A percentile compares a stretch with the other conserved stretches of the same genome.
Evolutionary conservation across 345 rosid species (phyloP).

Genomic region (Populus ilicifolia): DNA sequence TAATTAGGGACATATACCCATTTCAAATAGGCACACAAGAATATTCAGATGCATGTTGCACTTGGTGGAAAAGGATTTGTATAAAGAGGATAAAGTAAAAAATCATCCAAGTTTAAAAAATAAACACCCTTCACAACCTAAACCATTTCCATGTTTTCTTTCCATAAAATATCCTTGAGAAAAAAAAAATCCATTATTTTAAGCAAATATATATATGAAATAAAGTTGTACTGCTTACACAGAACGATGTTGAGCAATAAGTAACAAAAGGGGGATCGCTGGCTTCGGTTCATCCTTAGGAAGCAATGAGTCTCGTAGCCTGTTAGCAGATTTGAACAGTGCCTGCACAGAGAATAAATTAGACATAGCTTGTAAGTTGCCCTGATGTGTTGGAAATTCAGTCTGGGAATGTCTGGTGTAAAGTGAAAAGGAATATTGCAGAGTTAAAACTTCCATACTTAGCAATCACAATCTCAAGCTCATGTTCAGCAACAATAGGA

Average conservation of each 20-base stretch:
- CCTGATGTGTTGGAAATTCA: not conserved
- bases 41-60: not conserved
- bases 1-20: not conserved
- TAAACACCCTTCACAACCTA: not conserved
- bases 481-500: not conserved
- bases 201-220: not conserved
- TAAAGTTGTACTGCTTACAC: conserved; percentile 51
- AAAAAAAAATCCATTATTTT: not conserved
- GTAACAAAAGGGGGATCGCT: conserved; percentile 85
- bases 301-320: conserved; percentile 88
- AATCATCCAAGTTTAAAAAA: not conserved
- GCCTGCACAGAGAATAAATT: conserved; percentile 50
- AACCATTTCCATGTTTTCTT: not conserved
- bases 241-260: conserved; percentile 93
- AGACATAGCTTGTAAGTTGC: not conserved
- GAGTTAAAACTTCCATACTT: not conserved
- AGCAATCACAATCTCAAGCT: not conserved
- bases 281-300: conserved; percentile 92
- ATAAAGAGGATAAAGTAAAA: not conserved
- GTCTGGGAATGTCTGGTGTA: not conserved
- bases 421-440: not conserved
- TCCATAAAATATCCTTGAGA: not conserved
- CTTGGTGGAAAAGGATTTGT: not conserved
- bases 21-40: not conserved
- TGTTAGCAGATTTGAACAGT: conserved; percentile 80